Percentiles rank a stretch among this genome's conserved stretches.
Conservation (phyloP, 352 stramenopile species). For the Plasmopara halstedii region DNA sequence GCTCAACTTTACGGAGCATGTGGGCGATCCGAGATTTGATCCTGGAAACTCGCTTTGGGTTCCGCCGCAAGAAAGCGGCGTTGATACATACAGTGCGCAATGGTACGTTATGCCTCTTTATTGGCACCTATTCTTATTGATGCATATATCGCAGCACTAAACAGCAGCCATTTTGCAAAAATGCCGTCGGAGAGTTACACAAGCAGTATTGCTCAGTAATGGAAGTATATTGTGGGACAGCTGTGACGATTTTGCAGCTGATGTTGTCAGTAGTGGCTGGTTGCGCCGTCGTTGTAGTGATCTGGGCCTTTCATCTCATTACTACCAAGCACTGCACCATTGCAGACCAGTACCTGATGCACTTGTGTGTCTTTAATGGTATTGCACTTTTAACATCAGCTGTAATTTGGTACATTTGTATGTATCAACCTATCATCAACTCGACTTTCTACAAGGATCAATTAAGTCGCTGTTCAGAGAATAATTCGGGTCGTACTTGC, state of each 20-base stretch:
- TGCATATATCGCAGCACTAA: constrained; percentile 12
- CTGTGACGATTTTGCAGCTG: constrained; percentile 45
- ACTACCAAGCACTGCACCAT: too few relatives aligned
- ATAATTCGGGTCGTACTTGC: constrained; percentile 43
- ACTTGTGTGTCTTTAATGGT: constrained; percentile 58
- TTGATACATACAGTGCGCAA: constrained; percentile 47
- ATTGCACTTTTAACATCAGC: constrained; percentile 36
- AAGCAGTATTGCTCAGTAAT: constrained; percentile 73
- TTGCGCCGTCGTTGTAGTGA: constrained; percentile 30
- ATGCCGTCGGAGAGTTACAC: constrained; percentile 54
- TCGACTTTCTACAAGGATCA: constrained; percentile 80
- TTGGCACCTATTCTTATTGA: background rate
- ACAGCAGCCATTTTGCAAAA: constrained; percentile 34
- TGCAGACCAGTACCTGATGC: constrained; percentile 64
- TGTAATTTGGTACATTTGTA: constrained; percentile 59
- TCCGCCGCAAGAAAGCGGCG: constrained; percentile 47
- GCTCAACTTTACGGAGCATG: constrained; percentile 79
- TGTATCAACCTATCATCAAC: constrained; percentile 52
- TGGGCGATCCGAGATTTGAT: constrained; percentile 55
- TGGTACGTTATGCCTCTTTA: constrained; percentile 30
- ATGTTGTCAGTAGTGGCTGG: constrained; percentile 46
- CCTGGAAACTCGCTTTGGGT: constrained; percentile 76
- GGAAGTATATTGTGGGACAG: constrained; percentile 57
- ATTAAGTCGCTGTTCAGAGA: constrained; percentile 61
- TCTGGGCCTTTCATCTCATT: constrained; percentile 48